Base-by-base conservation (phyloP, 1,284 basidiomycete genomes). In the Pascua sp. region DNA sequence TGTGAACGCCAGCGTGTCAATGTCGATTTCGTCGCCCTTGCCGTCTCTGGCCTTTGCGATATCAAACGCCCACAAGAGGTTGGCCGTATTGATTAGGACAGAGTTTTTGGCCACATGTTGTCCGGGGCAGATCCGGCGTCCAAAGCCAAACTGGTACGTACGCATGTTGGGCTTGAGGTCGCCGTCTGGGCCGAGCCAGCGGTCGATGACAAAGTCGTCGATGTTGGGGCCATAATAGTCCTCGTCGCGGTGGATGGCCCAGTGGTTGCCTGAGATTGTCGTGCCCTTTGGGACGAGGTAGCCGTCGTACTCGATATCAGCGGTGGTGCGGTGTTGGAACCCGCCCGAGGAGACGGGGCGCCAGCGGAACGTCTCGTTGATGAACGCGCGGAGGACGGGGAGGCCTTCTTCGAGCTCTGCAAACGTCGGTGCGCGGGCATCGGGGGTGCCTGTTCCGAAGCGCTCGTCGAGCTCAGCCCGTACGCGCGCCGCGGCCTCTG, bases 401-500 rank as follows among this genome's bases (percentile, higher is more conserved):
- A 37, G 42, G 9, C 11, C 11, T 7, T 49, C 47, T 11, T 59
- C 52, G 12, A 53, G 41, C 13, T 59, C 59, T 38, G 50, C 57
- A 24, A 56, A 64, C 5, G 55, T 43, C 12, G 62, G 62, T 10
- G 43, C 15, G 32, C 13, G 41, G 32, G 38, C 11, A 4, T 11
- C 11, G 45, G 18, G 18, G 18, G n/a, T 12, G 7, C 24, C 24
- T 32, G 24, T 32, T 3, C 24, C 24, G 24, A 32, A 7, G 38
- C 87, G 79, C 4, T 49, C 52, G 52, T 88, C 85, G 7, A 89
- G 69, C 65, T 88, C 84, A 5, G 81, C 79, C 62, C 85, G 85
- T 0, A 87, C 84, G 39, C 71, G 74, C 3, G 61, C 68, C 56
- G 86, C 84, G 4, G 81, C 78, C 8, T 84, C 80, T 0, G 85